Conservation (phyloP, 1,139 yeast genomes). For the Geotrichum fermentans region DNA sequence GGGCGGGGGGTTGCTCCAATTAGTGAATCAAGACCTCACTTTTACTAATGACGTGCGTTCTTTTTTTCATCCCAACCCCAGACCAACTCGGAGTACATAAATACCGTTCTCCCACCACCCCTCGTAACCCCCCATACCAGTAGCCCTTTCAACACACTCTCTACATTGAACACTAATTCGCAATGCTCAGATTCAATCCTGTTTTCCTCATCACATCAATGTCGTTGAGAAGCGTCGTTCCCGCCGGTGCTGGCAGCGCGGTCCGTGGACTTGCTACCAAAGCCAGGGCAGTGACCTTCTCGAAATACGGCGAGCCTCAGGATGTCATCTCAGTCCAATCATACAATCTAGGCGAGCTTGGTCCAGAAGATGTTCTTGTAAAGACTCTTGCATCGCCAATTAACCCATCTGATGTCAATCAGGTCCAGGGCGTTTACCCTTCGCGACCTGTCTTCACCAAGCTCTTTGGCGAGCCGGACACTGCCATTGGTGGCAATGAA, state of each 20-base stretch:
- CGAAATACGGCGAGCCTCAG: constrained; percentile 16
- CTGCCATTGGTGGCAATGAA: constrained; percentile 88
- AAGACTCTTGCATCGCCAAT: constrained; percentile 80
- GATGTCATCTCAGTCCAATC: constrained; percentile 17
- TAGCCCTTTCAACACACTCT: background rate
- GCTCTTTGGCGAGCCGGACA: constrained; percentile 52
- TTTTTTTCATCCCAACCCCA: too few relatives aligned
- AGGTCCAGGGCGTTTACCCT: constrained; percentile 90
- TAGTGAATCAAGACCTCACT: too few relatives aligned
- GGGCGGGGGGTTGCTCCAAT: too few relatives aligned
- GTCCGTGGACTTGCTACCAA: constrained; percentile 8
- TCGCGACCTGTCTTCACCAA: constrained; percentile 62
- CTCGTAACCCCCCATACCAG: background rate
- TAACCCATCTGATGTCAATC: constrained; percentile 89
- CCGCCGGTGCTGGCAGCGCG: background rate
- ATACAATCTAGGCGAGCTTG: constrained; percentile 34
- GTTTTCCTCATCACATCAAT: background rate
- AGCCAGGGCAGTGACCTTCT: constrained; percentile 20
- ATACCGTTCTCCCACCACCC: too few relatives aligned
- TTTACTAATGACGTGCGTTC: too few relatives aligned
- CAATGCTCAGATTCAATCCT: constrained; percentile 11
- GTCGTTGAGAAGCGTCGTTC: background rate
- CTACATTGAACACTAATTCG: background rate
- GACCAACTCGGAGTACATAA: too few relatives aligned
- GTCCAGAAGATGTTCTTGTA: constrained; percentile 46